phyloP scores from a whole-genome alignment of 2,329 filamentous ascomycete species.

The Alternaria sp. region DNA sequence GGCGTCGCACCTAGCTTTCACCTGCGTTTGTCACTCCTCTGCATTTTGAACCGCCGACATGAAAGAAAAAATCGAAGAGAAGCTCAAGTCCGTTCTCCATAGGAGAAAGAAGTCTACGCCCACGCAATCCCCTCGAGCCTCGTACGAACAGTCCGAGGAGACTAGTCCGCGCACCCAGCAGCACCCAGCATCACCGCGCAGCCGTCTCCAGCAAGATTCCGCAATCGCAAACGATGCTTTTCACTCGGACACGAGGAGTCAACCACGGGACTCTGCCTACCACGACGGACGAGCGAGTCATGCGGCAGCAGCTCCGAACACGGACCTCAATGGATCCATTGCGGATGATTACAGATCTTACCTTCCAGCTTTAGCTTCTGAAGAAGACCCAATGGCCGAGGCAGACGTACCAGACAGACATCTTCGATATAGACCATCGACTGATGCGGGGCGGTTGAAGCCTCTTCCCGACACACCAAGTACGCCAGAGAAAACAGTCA shows the following conservation, averaged over 20 bases:
- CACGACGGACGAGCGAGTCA: slow-evolving; percentile 10
- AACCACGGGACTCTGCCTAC: slow-evolving; percentile 23
- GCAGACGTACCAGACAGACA: slow-evolving; percentile 55
- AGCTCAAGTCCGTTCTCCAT: slow-evolving; percentile 28
- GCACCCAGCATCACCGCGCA: slow-evolving; percentile 7
- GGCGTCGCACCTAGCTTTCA: slow-evolving; percentile 7
- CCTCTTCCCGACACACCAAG: slow-evolving; percentile 16
- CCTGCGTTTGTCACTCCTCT: neutral
- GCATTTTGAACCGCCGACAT: slow-evolving; percentile 11
- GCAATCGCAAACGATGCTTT: slow-evolving; percentile 3
- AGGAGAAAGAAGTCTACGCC: slow-evolving; percentile 19
- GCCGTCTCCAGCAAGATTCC: slow-evolving; percentile 1
- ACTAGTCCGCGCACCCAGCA: slow-evolving; percentile 10
- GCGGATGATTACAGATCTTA: slow-evolving; percentile 35
- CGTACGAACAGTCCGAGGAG: slow-evolving; percentile 13
- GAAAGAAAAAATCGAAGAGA: slow-evolving; percentile 29
- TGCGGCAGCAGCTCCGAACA: slow-evolving; percentile 1
- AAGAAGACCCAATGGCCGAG: slow-evolving; percentile 16
- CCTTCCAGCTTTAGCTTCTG: slow-evolving; percentile 25
- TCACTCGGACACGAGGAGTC: slow-evolving; percentile 15
- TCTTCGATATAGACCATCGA: slow-evolving; percentile 25
- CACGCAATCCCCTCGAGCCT: slow-evolving; percentile 13
- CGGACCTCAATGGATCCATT: slow-evolving; percentile 25
- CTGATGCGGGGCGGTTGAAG: slow-evolving; percentile 10
- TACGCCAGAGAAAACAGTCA: slow-evolving; percentile 6